Conservation (phyloP, 345 rosid species). For the Xanthoceras sorbifolium region DNA sequence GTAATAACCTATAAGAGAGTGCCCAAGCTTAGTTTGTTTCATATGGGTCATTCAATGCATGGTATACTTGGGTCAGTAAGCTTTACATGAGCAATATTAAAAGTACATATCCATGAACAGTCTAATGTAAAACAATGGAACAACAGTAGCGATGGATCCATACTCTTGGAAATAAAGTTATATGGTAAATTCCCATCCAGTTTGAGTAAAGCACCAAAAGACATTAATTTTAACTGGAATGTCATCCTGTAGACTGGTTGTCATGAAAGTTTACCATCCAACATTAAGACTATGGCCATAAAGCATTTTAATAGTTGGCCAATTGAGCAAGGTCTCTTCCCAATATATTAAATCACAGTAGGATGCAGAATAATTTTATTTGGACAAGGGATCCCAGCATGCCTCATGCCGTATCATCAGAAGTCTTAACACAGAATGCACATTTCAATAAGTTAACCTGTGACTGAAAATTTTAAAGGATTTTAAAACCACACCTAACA, state of each 20-base stretch:
- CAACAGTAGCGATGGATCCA: not conserved
- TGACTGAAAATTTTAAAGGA: not conserved
- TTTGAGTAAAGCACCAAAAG: not conserved
- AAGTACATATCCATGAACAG: not conserved
- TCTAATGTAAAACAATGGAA: not conserved
- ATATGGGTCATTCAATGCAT: not conserved
- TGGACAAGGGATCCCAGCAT: not conserved
- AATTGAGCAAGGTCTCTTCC: not conserved
- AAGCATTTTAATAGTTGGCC: not conserved
- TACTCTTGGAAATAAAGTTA: not conserved
- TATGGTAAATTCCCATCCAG: not conserved
- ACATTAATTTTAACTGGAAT: not conserved
- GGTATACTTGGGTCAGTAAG: not conserved
- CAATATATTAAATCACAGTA: slow-evolving; percentile 1
- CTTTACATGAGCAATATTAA: not conserved
- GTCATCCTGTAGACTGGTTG: not conserved
- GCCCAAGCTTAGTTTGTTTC: slow-evolving; percentile 3
- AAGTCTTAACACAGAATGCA: not conserved
- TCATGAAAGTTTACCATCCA: not conserved
- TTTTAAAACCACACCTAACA: not conserved
- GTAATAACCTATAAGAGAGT: slow-evolving; percentile 69
- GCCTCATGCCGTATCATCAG: not conserved
- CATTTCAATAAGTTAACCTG: not conserved
- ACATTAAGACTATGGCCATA: not conserved
- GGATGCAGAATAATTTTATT: not conserved